phyloP scores from a whole-genome alignment of 2,329 filamentous ascomycete genomes.

The Neofusicoccum kwambonambiense region DNA sequence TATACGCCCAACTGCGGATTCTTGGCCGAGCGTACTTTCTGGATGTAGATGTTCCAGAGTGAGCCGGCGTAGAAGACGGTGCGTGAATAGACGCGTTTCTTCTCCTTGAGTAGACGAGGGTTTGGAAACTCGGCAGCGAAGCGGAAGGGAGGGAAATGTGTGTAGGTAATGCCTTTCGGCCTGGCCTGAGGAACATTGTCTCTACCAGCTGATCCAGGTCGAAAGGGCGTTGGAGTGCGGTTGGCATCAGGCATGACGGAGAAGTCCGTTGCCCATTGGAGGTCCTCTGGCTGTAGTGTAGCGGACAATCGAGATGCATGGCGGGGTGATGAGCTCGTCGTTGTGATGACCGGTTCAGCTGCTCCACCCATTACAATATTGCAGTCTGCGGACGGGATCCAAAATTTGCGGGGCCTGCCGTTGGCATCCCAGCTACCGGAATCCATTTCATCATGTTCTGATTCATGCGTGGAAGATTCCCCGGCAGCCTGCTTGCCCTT shows the following conservation, averaged over 20 bases:
- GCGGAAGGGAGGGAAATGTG: slow-evolving; percentile 57
- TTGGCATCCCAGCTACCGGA: slow-evolving; percentile 56
- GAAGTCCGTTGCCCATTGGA: slow-evolving; percentile 57
- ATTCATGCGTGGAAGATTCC: slow-evolving; percentile 9
- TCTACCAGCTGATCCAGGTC: slow-evolving; percentile 37
- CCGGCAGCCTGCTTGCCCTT: slow-evolving; percentile 46
- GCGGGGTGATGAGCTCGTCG: slow-evolving; percentile 45
- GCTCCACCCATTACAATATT: slow-evolving; percentile 57
- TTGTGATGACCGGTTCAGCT: slow-evolving; percentile 52
- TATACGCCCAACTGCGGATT: slow-evolving; percentile 60
- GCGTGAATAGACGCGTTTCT: slow-evolving; percentile 58
- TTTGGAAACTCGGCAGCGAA: slow-evolving; percentile 60
- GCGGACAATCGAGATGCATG: slow-evolving; percentile 48
- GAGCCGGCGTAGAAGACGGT: slow-evolving; percentile 60
- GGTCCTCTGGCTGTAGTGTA: slow-evolving; percentile 54
- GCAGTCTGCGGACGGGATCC: slow-evolving; percentile 56
- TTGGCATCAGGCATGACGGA: slow-evolving; percentile 44
- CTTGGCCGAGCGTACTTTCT: slow-evolving; percentile 56
- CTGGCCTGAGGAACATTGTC: slow-evolving; percentile 31
- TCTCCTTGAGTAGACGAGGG: slow-evolving; percentile 56
- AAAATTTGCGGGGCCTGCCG: slow-evolving; percentile 55
- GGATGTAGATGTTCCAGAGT: slow-evolving; percentile 63
- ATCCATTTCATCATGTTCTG: slow-evolving; percentile 36
- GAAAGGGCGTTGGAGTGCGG: slow-evolving; percentile 26
- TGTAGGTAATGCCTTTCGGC: slow-evolving; percentile 47